phyloP scores from a whole-genome alignment of 2,329 filamentous ascomycete species.

The Mycosphaerella sp. region DNA sequence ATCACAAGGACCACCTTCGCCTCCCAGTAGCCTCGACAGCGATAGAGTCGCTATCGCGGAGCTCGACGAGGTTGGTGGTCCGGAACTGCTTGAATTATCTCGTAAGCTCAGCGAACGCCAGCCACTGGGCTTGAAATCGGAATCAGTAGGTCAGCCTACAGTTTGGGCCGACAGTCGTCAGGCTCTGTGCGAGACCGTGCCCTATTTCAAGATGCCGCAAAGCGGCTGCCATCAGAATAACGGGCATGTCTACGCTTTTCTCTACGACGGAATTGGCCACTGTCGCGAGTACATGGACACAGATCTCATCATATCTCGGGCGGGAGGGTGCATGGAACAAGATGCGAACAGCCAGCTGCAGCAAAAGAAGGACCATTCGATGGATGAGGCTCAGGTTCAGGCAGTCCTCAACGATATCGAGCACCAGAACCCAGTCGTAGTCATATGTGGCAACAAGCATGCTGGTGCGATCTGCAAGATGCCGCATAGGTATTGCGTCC shows the following conservation, averaged over 20 bases:
- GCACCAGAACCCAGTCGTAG: constrained; percentile 47
- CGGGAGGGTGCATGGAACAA: constrained; percentile 51
- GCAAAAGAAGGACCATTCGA: constrained; percentile 44
- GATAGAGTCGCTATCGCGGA: neutral
- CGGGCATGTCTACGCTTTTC: constrained; percentile 49
- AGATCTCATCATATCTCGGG: constrained; percentile 58
- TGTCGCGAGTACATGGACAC: constrained; percentile 53
- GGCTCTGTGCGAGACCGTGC: constrained; percentile 57
- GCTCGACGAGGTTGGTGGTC: neutral
- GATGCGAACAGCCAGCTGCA: constrained; percentile 45
- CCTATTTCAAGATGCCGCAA: constrained; percentile 58
- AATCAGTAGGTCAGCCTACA: constrained; percentile 38
- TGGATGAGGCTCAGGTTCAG: constrained; percentile 34
- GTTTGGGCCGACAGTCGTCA: constrained; percentile 56
- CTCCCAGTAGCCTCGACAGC: neutral
- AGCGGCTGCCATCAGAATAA: constrained; percentile 51
- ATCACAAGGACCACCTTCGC: neutral
- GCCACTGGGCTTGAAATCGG: constrained; percentile 29
- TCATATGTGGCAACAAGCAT: constrained; percentile 48
- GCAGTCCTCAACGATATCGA: constrained; percentile 45
- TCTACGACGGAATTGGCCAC: constrained; percentile 52
- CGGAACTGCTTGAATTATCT: constrained; percentile 19
- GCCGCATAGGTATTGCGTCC: constrained; percentile 56
- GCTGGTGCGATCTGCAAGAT: constrained; percentile 45
- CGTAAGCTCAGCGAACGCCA: constrained; percentile 24